phyloP scores from a whole-genome alignment of 75 land plant genomes.

The Selaginella moellendorffii region DNA sequence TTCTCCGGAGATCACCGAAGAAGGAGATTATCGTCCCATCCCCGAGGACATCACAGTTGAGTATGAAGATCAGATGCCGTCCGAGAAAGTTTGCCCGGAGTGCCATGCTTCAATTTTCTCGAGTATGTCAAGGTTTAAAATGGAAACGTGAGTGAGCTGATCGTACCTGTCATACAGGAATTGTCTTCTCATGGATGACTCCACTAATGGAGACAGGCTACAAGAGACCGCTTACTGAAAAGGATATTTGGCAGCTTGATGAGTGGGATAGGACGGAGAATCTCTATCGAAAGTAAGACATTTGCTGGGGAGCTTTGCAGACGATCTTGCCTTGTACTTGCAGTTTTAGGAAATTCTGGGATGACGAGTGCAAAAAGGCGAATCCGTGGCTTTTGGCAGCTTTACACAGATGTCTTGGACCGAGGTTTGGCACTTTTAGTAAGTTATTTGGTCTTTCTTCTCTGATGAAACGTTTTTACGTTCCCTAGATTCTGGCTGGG shows the following conservation, averaged over 20 bases:
- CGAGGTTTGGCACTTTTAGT: slow-evolving; percentile 30
- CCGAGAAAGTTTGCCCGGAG: slow-evolving; percentile 77
- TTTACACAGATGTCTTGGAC: slow-evolving; percentile 55
- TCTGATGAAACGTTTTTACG: too few relatives aligned
- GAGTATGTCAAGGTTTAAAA: slow-evolving; percentile 18
- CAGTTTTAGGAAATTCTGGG: slow-evolving; percentile 66
- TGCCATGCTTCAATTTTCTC: slow-evolving; percentile 55
- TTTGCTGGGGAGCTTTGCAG: neutral
- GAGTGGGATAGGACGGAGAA: slow-evolving; percentile 76
- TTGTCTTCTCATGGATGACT: slow-evolving; percentile 70
- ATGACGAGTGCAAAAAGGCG: slow-evolving; percentile 40
- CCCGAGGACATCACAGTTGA: slow-evolving; percentile 18
- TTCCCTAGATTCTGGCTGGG: slow-evolving; percentile 7
- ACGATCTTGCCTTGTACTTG: neutral
- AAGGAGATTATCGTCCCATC: slow-evolving; percentile 48
- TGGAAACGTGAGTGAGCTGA: neutral
- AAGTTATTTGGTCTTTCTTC: neutral
- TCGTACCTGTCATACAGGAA: slow-evolving; percentile 22
- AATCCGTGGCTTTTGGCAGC: slow-evolving; percentile 89
- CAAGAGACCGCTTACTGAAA: slow-evolving; percentile 57
- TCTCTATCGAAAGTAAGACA: slow-evolving; percentile 33
- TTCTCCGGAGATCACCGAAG: slow-evolving; percentile 52
- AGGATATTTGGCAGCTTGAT: slow-evolving; percentile 89
- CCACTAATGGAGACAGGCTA: slow-evolving; percentile 80
- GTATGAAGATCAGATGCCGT: slow-evolving; percentile 53